Percentiles rank a stretch among this genome's conserved stretches.
Evolutionary conservation across 768 basidiomycete genomes (phyloP).

Genomic region (Boletus eberwhitei): DNA sequence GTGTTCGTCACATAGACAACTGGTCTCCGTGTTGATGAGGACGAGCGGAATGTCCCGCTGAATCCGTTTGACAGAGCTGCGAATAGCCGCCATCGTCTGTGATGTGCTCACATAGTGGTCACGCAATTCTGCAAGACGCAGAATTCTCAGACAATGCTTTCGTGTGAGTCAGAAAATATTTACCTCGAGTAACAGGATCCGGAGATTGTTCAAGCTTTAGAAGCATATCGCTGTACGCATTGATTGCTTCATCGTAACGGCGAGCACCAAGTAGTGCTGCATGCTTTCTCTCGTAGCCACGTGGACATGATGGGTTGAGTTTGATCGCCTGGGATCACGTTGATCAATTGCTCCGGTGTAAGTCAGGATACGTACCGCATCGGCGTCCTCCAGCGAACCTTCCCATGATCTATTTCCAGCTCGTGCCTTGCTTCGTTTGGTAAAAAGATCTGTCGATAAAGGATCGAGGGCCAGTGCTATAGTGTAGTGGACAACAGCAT

Average conservation of each 20-base stretch:
- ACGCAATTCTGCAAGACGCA: not conserved
- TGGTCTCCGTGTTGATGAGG: not conserved
- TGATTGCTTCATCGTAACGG: not conserved
- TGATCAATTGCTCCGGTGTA: not conserved
- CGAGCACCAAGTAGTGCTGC: not conserved
- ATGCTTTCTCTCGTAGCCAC: slow-evolving; percentile 2
- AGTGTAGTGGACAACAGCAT: not conserved
- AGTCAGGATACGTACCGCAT: not conserved
- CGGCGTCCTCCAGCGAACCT: not conserved
- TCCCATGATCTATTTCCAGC: not conserved
- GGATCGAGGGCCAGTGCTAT: not conserved
- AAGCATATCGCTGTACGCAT: not conserved
- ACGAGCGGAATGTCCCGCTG: not conserved
- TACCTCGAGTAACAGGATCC: not conserved
- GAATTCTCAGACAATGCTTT: not conserved
- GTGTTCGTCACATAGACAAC: not conserved
- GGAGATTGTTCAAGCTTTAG: not conserved
- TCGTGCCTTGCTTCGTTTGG: not conserved
- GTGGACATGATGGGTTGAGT: slow-evolving; percentile 2
- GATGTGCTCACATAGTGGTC: not conserved
- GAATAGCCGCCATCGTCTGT: not conserved
- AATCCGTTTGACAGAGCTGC: not conserved
- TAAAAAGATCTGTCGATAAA: not conserved
- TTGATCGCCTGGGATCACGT: not conserved
- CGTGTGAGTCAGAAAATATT: not conserved